Evolutionary conservation across 2,329 filamentous ascomycete species (phyloP), one percentile per base, ranked within the genome.

Genomic region (Pseudomassariella vexata): DNA sequence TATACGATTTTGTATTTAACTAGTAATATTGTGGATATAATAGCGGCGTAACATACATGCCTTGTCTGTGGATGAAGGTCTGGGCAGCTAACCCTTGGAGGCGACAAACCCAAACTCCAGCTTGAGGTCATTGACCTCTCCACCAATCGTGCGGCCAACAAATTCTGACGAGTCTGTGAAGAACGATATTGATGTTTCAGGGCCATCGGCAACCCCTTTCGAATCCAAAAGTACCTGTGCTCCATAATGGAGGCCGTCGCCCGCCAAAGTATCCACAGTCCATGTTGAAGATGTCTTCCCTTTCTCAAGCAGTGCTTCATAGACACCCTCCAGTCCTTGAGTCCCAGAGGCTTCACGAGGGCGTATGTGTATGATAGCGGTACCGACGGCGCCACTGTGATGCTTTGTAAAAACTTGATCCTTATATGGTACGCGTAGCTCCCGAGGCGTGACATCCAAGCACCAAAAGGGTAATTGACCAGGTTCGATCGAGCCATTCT

Each of bases 381-480:
- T 59, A 1, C 78, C 77, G 10, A 63, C 44, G 0, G 63, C 72
- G 0, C 66, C 66, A 6, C 59, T 71, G 0, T 70, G 58, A 54
- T 82, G 79, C 9, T 46, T 53, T 4, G 59, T 59, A 23, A 52
- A 57, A 10, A 52, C 56, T 4, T 36, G 44, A 0, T 55, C 45
- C 2, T 48, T 41, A 3, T 62, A 45, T 6, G 78, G 75, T 3
- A 81, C 78, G 0, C 79, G 56, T 3, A 74, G 48, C n/a, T 56
- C 42, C 6, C 79, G 53, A 3, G 66, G 56, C 2, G 79, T 82
- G 9, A 73, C 55, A 49, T 85, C 80, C 28, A 82, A 65, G 45
- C 76, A 80, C 65, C 72, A 84, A 44, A 84, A 84, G 0, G 79
- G 80, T 9, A 78, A 47, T 10, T 57, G 56, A 0, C 78, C 76